Evolutionary conservation across 2,329 filamentous ascomycete genomes (phyloP), one percentile per base, ranked within the genome.

Genomic region (Penicillium decumbens): DNA sequence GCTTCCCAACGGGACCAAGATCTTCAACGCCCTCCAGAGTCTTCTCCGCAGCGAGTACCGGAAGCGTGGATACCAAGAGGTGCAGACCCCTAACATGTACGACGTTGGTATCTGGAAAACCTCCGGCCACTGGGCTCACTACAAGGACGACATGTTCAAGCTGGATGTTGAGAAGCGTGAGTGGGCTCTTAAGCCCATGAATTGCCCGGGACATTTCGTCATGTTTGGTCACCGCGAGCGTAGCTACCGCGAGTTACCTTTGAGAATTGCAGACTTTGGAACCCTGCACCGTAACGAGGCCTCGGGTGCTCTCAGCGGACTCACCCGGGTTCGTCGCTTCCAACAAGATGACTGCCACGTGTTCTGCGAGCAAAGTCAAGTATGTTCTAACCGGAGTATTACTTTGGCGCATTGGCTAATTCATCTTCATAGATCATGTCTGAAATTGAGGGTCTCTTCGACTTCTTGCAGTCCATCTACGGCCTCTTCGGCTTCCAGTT

Each of bases 111-210:
- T 97, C 12, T 97, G 93, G 93, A 93, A 95, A 76, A 87, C 83
- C 20, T 95, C 90, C 7, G 93, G 93, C 43, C 93, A 97, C 71
- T 96, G 92, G 91, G 82, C 87, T 52, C 84, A 91, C 67, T 93
- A 96, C 77, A 83, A 90, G 66, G 92, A 97, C 56, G 91, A 96
- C 74, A 97, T 97, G 92, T 90, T 90, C 71, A 84, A 84, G n/a
- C 84, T 95, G 60, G 76, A 83, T 40, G 77, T 76, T 24, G 91
- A 96, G 70, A 95, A 95, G 77, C 86, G 87, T 56, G 78, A 84
- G 58, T 90, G 85, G 77, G 90, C 84, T 13, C 75, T 97, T 44
- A 97, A 97, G 76, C 92, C 92, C 25, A 97, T 97, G 93, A 97
- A 97, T 76, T 98, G 93, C 15, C 15, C 15, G 15, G 15, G 15